These are phyloP conservation scores for Paramecium pentaurelia DNA, from an alignment of 73 alveolate genomes.

Conservation along the genomic window DNA sequence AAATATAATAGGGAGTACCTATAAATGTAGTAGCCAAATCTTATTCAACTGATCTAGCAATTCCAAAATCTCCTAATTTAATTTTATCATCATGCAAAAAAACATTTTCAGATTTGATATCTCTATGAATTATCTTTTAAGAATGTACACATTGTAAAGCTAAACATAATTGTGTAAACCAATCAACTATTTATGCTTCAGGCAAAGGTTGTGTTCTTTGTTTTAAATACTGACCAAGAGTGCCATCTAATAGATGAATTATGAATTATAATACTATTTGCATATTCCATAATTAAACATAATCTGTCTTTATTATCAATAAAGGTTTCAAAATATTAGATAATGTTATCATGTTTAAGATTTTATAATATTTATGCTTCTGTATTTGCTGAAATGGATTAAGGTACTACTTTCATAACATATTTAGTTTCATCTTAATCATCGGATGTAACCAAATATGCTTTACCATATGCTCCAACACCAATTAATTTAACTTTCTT, in stretches of 20 bases:
- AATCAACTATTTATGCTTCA: slow-evolving; percentile 48
- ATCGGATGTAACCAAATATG: slow-evolving; percentile 62
- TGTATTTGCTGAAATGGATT: neutral
- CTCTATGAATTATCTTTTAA: slow-evolving; percentile 64
- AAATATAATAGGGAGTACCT: slow-evolving; percentile 65
- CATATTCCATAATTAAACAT: slow-evolving; percentile 81
- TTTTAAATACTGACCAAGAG: neutral
- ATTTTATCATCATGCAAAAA: slow-evolving; percentile 49
- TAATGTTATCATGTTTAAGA: slow-evolving; percentile 23
- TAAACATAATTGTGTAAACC: slow-evolving; percentile 62
- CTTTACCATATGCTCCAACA: slow-evolving; percentile 71
- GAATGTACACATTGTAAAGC: slow-evolving; percentile 63
- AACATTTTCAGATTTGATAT: slow-evolving; percentile 61
- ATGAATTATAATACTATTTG: slow-evolving; percentile 57
- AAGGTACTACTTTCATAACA: slow-evolving; percentile 20
- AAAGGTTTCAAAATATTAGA: neutral
- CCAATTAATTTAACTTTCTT: slow-evolving; percentile 65
- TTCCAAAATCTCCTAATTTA: slow-evolving; percentile 67
- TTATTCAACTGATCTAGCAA: neutral
- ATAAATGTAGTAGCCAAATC: neutral
- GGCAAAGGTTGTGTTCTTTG: neutral
- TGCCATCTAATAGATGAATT: neutral
- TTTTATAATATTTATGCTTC: neutral
- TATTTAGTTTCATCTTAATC: neutral
- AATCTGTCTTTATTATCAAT: slow-evolving; percentile 6